Evolutionary conservation across 192 early-diverging fungal species (phyloP).

Genomic region (Rhizoclosmatium sp.): DNA sequence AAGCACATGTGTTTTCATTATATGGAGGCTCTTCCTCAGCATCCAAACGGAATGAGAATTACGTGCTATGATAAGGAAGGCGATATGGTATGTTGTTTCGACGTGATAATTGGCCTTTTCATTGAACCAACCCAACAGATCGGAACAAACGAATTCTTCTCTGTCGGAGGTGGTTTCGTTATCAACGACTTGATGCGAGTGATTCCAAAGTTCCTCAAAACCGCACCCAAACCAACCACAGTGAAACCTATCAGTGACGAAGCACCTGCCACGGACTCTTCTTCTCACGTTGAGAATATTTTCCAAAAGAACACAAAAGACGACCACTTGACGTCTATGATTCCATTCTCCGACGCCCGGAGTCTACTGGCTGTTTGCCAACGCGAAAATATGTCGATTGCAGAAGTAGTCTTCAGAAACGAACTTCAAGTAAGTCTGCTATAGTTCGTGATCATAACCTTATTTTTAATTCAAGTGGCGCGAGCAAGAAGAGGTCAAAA

Average conservation of each 20-base stretch:
- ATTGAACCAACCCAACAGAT: slow-evolving; percentile 35
- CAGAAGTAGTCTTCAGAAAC: slow-evolving; percentile 95
- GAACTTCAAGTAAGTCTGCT: slow-evolving; percentile 71
- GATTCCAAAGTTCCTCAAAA: slow-evolving; percentile 5
- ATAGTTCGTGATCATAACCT: background rate
- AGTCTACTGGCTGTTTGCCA: slow-evolving; percentile 84
- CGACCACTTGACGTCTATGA: slow-evolving; percentile 65
- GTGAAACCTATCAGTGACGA: slow-evolving; percentile 49
- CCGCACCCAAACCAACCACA: background rate
- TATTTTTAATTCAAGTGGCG: slow-evolving; percentile 71
- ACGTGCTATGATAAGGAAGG: slow-evolving; percentile 84
- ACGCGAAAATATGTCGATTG: slow-evolving; percentile 85
- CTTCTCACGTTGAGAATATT: slow-evolving; percentile 57
- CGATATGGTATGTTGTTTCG: slow-evolving; percentile 61
- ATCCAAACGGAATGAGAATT: slow-evolving; percentile 97
- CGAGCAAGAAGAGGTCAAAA: slow-evolving; percentile 78
- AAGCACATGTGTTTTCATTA: slow-evolving; percentile 91
- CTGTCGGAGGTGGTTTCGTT: slow-evolving; percentile 95
- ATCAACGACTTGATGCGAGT: slow-evolving; percentile 82
- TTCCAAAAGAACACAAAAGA: slow-evolving; percentile 58
- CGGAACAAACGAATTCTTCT: slow-evolving; percentile 96
- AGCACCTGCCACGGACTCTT: slow-evolving; percentile 40
- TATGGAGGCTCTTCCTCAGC: slow-evolving; percentile 85
- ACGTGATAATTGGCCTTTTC: no score
- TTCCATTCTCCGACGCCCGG: slow-evolving; percentile 84